Base-by-base conservation (phyloP, 2,329 filamentous ascomycete species). In the Thermothelomyces thermophilus region DNA sequence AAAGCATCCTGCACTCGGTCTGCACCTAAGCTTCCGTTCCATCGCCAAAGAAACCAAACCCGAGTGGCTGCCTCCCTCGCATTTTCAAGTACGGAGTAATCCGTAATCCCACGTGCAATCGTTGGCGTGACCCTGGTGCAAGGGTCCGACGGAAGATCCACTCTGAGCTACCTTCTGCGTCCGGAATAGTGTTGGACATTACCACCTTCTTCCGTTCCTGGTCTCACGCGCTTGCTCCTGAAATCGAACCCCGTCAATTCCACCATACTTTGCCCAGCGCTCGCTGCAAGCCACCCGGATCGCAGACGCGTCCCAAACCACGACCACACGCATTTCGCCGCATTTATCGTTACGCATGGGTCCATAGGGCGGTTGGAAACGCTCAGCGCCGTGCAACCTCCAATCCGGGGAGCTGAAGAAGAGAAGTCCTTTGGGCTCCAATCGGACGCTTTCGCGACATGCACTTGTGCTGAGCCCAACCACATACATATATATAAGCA, bases 401-500 rank as follows among this genome's bases (percentile, higher is more conserved):
- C 16, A 35, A 31, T 41, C 33, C 8, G 16, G 41, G 16, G 41
- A 31, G 28, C 24, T 40, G 13, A 11, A 4, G 14, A 7, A 28
- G 31, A 13, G 30, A 22, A n/a, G 8, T 5, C 19, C 19, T n/a
- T 14, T 3, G 41, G 10, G 5, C 16, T 28, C 17, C n/a, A 20
- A 26, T 39, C n/a, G 5, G 24, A 3, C n/a, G n/a, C 16, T 31
- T 49, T 42, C 46, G 46, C 26, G 52, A 37, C 43, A 56, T 56
- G 54, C 39, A 14, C 31, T 31, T 30, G 47, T 45, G 22, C 24
- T 37, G 9, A 31, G 36, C 17, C 3, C 13, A 41, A 26, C 9
- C 24, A 26, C 24, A 26, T 26, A n/a, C n/a, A n/a, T n/a, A n/a
- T n/a, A n/a, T n/a, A n/a, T n/a, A n/a, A n/a, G n/a, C n/a, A n/a